Evolutionary conservation across 306 rosid genomes (phyloP).

Genomic region (Castanopsis chinensis): DNA sequence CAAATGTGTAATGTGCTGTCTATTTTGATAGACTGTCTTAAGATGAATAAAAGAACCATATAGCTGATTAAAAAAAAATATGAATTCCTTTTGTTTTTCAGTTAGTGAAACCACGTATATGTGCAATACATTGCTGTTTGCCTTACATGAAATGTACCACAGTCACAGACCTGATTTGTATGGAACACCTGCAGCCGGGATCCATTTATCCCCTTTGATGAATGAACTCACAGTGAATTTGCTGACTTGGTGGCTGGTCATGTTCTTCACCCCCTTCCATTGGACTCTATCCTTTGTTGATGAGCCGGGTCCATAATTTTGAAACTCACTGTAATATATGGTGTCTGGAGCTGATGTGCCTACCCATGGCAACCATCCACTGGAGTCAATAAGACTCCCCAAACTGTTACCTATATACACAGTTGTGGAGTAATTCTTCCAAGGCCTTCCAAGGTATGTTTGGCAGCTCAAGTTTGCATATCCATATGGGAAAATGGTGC

Average conservation of each 20-base stretch:
- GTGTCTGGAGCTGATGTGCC: slow-evolving; percentile 70
- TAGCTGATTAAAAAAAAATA: too few species aligned
- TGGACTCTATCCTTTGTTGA: slow-evolving; percentile 51
- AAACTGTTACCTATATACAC: slow-evolving; percentile 43
- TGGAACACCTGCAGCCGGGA: slow-evolving; percentile 40
- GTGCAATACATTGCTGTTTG: background rate
- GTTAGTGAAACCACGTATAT: background rate
- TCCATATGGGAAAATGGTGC: slow-evolving; percentile 49
- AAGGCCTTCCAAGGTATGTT: slow-evolving; percentile 81
- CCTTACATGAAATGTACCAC: background rate
- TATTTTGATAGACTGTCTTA: too few species aligned
- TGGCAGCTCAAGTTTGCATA: slow-evolving; percentile 44
- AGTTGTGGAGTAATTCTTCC: slow-evolving; percentile 90
- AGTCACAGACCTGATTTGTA: slow-evolving; percentile 39
- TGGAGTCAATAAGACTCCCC: slow-evolving; percentile 39
- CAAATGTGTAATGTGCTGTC: too few species aligned
- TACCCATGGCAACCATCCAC: slow-evolving; percentile 80
- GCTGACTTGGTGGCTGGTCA: slow-evolving; percentile 35
- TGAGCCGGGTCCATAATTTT: slow-evolving; percentile 69
- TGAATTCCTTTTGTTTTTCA: too few species aligned
- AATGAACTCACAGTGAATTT: slow-evolving; percentile 51
- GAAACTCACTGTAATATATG: slow-evolving; percentile 64
- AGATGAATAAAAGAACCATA: too few species aligned
- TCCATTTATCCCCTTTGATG: slow-evolving; percentile 58
- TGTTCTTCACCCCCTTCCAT: slow-evolving; percentile 68